Base-by-base conservation (phyloP, 108 stramenopile genomes). In the Cyclostephanos tholiformis region DNA sequence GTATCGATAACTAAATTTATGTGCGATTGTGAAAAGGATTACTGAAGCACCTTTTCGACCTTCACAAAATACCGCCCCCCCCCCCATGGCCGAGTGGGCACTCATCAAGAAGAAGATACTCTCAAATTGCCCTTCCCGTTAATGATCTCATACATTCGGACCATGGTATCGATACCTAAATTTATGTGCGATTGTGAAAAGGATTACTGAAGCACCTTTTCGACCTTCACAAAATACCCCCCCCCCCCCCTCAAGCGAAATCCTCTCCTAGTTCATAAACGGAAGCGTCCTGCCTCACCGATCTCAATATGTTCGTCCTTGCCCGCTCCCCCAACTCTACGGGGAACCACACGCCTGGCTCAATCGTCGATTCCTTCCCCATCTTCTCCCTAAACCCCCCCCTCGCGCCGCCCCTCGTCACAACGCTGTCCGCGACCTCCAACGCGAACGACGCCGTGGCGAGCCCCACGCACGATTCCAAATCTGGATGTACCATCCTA, bases 401-500 rank as follows among this genome's bases (percentile, higher is more conserved):
- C 44, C 16, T 1, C 44, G 13, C 44, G 13, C 2, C 16, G 13
- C 14, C 14, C 55, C 41, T 53, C 22, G 3, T 46, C 64, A 13
- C 38, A 19, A 26, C 48, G 8, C 66, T 72, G 6, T 81, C 65
- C 13, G 89, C 65, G 13, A 90, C 68, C 41, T 90, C 94, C 35
- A 74, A 60, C 26, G 77, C 86, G 80, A 96, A 95, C 16, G 92
- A 88, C 10, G 85, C 88, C 0, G 89, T 87, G 36, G 89, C 88
- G 65, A 89, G 77, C 14, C 95, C 95, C 0, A 95, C 95, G 55
- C 89, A 90, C 17, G 85, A 82, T 65, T 95, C 95, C 46, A 95
- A 79, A 79, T 95, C 89, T 11, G 88, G 79, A 63, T 95, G 95
- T 10, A 80, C 90, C 53, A 72, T 76, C 53, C 52, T 74, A 30